Conservation (phyloP, 495 filamentous ascomycete species). For the Penicillium tannophilum region DNA sequence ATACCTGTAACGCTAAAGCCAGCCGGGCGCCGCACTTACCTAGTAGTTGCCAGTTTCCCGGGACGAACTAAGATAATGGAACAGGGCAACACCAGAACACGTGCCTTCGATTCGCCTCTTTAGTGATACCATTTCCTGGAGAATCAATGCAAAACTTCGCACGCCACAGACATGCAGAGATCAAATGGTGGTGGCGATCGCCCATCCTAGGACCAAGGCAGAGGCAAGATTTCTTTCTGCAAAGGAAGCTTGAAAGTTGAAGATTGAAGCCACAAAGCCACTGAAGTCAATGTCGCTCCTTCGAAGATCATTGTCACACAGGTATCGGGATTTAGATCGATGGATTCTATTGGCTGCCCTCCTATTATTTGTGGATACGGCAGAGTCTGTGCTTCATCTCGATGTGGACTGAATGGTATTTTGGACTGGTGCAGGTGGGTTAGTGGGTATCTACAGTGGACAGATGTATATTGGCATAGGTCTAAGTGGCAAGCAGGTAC, state of each 20-base stretch:
- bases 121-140: neutral
- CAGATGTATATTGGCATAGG: neutral
- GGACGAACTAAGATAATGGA: too few species aligned
- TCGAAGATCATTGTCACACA: neutral
- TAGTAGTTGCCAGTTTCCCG: too few species aligned
- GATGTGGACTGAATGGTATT: neutral
- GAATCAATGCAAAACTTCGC: neutral
- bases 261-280: constrained; percentile 3
- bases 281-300: neutral
- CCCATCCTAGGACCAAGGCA: neutral
- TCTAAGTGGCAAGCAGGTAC: neutral
- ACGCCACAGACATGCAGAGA: neutral
- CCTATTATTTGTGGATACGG: neutral
- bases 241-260: neutral
- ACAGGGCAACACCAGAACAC: too few species aligned
- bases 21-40: neutral
- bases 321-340: neutral
- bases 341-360: neutral
- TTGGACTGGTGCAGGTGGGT: neutral
- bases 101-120: too few species aligned
- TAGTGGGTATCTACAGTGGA: neutral
- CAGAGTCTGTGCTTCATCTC: neutral
- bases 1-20: neutral
- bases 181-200: neutral
- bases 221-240: neutral